phyloP scores from a whole-genome alignment of 1,284 basidiomycete species.

The Rhodotorula sp. region DNA sequence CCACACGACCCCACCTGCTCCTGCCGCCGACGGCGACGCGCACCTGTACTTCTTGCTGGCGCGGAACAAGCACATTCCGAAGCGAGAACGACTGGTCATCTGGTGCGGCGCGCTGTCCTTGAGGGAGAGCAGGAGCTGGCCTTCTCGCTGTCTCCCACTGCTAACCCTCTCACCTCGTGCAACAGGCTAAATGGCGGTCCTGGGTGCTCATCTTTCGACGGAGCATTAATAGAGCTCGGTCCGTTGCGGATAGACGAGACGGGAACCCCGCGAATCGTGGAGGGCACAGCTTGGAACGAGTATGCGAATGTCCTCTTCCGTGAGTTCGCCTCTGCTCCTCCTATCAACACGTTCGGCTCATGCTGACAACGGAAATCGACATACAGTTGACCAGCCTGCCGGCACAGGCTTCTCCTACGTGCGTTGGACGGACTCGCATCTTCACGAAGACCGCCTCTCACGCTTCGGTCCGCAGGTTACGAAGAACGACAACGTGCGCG shows the following conservation, averaged over 20 bases:
- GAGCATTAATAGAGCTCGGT: constrained; percentile 86
- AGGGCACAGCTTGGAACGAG: constrained; percentile 92
- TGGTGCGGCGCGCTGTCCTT: constrained; percentile 10
- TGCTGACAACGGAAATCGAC: background rate
- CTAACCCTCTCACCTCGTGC: background rate
- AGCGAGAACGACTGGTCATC: constrained; percentile 64
- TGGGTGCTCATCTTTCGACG: constrained; percentile 60
- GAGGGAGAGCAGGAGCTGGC: background rate
- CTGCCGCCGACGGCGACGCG: constrained; percentile 54
- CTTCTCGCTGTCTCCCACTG: too few relatives aligned
- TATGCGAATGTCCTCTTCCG: constrained; percentile 92
- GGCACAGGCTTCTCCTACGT: constrained; percentile 92
- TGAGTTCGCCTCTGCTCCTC: constrained; percentile 52
- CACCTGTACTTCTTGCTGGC: constrained; percentile 89
- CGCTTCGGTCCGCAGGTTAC: constrained; percentile 54
- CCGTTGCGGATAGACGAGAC: constrained; percentile 63
- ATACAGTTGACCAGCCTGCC: constrained; percentile 88
- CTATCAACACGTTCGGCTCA: background rate
- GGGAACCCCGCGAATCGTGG: constrained; percentile 65
- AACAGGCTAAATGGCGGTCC: constrained; percentile 57
- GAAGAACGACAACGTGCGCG: constrained; percentile 79
- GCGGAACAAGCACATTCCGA: constrained; percentile 79
- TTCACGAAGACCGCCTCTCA: background rate
- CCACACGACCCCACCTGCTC: background rate
- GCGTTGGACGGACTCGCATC: background rate